Evolutionary conservation across 2,329 filamentous ascomycete species (phyloP).

Genomic region (Coniella vitis): DNA sequence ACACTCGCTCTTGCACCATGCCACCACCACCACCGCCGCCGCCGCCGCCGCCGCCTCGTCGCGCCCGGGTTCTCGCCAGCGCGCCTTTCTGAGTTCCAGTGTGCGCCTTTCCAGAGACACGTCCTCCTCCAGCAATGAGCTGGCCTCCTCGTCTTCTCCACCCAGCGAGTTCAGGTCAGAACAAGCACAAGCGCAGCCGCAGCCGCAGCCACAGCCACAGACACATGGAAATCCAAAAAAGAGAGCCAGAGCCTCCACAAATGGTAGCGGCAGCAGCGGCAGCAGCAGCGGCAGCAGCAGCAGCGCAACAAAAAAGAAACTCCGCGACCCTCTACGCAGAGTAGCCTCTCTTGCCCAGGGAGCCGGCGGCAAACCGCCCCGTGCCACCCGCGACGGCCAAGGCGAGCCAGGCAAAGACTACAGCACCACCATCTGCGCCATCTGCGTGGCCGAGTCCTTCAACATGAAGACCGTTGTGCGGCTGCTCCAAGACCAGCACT

Average conservation of each 20-base stretch:
- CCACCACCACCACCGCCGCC: constrained; percentile 30
- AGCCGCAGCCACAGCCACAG: constrained; percentile 5
- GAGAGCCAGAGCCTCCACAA: neutral
- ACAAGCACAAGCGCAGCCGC: neutral
- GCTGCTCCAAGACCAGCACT: constrained; percentile 52
- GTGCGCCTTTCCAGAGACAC: constrained; percentile 41
- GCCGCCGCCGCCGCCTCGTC: no score
- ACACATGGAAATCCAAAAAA: neutral
- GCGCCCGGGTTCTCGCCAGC: constrained; percentile 41
- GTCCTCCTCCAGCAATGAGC: constrained; percentile 11
- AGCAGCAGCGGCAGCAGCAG: constrained; percentile 6
- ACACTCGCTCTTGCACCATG: constrained; percentile 39
- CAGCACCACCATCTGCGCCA: constrained; percentile 46
- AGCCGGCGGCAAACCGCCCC: constrained; percentile 29
- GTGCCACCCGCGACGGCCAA: constrained; percentile 31
- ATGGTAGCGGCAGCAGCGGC: constrained; percentile 1
- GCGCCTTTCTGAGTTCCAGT: constrained; percentile 62
- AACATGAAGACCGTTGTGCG: constrained; percentile 55
- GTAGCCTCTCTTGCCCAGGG: constrained; percentile 81
- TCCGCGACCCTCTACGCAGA: constrained; percentile 74
- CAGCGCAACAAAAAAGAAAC: constrained; percentile 50
- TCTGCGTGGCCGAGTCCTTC: constrained; percentile 58
- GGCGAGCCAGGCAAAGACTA: constrained; percentile 25
- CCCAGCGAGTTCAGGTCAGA: neutral
- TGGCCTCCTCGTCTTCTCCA: neutral